Evolutionary conservation across 192 early-diverging fungal species (phyloP), one percentile per base, ranked within the genome.

Genomic region (Ambispora gerdemannii): DNA sequence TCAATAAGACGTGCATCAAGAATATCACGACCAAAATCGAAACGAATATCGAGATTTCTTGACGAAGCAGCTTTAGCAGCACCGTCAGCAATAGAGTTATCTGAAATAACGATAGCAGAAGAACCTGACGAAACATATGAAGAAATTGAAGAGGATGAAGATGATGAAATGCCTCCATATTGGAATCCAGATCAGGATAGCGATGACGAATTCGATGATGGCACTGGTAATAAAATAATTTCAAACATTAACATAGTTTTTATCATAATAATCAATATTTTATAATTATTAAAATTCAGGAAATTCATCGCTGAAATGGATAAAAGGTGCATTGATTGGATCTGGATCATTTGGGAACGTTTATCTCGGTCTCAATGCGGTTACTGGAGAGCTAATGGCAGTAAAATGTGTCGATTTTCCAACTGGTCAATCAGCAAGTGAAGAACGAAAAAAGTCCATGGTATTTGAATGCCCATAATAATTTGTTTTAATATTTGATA

Each of bases 331-430:
- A 30, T 82, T 93, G 19, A 99, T 99, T 77, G 97, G 95, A 2
- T 85, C 91, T 72, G 97, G 97, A n/a, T 93, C 93, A 15, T 99
- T 98, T 83, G 96, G 93, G 22, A 90, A 87, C 64, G 97, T 99
- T 15, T 99, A 93, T 69, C 83, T 91, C 55, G 97, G 89, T 3
- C 84, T 96, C 74, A 93, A 97, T 80, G 77, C 93, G 22, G 84
- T 89, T 55, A 93, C 85, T 2, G 95, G 95, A 10, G 93, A 88
- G 33, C 78, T 98, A 27, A 96, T 99, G 93, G 97, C 97, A 0
- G 93, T 98, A 32, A 99, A 99, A 78, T 94, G 97, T 78, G 97
- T 99, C 0, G 88, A 93, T 65, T 58, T 93, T 20, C 88, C 90
- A 3, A 84, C 83, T 43, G 84, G 86, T 10, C 87, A 88, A 47